phyloP scores from a whole-genome alignment of 2,329 filamentous ascomycete species.

The Alternaria sp. region DNA sequence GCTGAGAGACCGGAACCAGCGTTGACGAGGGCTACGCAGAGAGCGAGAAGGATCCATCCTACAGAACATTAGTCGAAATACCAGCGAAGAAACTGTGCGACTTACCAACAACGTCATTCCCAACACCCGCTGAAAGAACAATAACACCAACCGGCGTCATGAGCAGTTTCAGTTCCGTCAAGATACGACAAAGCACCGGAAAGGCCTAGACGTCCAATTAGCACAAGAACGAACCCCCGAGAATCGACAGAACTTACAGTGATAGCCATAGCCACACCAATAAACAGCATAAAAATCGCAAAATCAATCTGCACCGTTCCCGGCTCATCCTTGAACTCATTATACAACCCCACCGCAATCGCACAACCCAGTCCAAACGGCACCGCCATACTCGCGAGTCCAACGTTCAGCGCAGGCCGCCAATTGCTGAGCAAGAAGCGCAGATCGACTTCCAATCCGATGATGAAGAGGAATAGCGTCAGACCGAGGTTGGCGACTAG shows the following conservation, averaged over 20 bases:
- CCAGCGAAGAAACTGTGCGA: background rate
- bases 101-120: conserved; percentile 79
- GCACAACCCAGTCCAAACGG: conserved; percentile 83
- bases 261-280: conserved; percentile 92
- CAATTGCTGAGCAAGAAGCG: conserved; percentile 80
- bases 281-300: conserved; percentile 74
- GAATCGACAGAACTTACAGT: conserved; percentile 61
- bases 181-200: conserved; percentile 89
- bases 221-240: conserved; percentile 10
- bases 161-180: conserved; percentile 88
- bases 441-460: conserved; percentile 85
- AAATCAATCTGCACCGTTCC: conserved; percentile 65
- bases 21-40: conserved; percentile 93
- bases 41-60: conserved; percentile 87
- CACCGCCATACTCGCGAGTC: conserved; percentile 77
- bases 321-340: conserved; percentile 69
- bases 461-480: conserved; percentile 84
- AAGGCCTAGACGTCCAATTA: conserved; percentile 60
- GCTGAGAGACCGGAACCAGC: conserved; percentile 81
- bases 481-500: conserved; percentile 84
- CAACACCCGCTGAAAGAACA: conserved; percentile 86
- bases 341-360: conserved; percentile 80
- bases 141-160: conserved; percentile 84
- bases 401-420: conserved; percentile 78
- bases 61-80: conserved; percentile 6